Conservation (phyloP, 169 alveolate genomes). For the Sarcocystis neurona region DNA sequence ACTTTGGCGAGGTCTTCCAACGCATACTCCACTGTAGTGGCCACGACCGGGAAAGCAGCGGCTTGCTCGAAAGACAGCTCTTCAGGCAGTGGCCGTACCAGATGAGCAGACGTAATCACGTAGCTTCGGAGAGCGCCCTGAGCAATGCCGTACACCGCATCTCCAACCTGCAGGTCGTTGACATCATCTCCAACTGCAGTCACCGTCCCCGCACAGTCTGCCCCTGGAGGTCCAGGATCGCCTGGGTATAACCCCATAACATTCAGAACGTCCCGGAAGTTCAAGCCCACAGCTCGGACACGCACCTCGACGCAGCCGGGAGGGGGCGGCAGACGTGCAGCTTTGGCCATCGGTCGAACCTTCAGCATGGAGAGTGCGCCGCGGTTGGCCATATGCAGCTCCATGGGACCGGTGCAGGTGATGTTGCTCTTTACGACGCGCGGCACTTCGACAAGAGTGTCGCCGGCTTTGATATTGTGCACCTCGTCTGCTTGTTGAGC, state of each 20-base stretch:
- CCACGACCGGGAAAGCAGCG: constrained; percentile 74
- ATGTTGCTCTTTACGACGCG: constrained; percentile 26
- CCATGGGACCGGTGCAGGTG: constrained; percentile 57
- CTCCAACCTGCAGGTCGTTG: constrained; percentile 60
- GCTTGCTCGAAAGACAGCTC: constrained; percentile 71
- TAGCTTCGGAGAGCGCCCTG: constrained; percentile 57
- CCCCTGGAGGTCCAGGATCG: constrained; percentile 83
- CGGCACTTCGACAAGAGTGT: constrained; percentile 29
- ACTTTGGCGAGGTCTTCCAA: constrained; percentile 74
- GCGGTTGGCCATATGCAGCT: constrained; percentile 65
- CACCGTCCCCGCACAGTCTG: constrained; percentile 76
- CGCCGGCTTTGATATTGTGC: background rate
- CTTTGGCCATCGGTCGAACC: constrained; percentile 62
- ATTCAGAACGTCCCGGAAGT: constrained; percentile 74
- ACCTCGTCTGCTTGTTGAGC: background rate
- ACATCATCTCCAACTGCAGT: constrained; percentile 68
- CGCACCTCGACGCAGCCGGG: constrained; percentile 63
- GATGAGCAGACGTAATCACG: constrained; percentile 60
- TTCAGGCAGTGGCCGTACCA: constrained; percentile 64
- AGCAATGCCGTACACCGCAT: constrained; percentile 73
- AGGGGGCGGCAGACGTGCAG: constrained; percentile 43
- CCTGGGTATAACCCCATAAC: constrained; percentile 79
- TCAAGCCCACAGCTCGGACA: constrained; percentile 70
- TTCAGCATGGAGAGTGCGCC: constrained; percentile 64
- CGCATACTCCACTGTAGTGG: constrained; percentile 72